A percentile compares a stretch with the other conserved stretches of the same genome.
These are phyloP conservation scores for Melanomma pulvis-pyrius DNA, from an alignment of 495 filamentous ascomycete species.

Conservation along the genomic window DNA sequence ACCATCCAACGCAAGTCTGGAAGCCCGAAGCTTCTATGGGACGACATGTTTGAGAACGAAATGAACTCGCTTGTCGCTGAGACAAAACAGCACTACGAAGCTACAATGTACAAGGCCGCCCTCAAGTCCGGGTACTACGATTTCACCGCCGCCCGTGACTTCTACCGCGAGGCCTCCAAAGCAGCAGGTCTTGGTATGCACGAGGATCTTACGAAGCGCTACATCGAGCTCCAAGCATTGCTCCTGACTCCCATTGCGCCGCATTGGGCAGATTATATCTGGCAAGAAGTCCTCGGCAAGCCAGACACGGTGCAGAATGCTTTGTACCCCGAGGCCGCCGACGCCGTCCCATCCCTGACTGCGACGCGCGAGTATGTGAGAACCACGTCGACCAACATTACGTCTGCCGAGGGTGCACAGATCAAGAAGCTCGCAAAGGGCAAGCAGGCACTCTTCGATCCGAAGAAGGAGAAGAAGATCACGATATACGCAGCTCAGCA, in stretches of 20 bases:
- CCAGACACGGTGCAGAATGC: slow-evolving; percentile 75
- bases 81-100: slow-evolving; percentile 73
- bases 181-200: slow-evolving; percentile 82
- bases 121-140: slow-evolving; percentile 83
- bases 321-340: slow-evolving; percentile 71
- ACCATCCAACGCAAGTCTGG: slow-evolving; percentile 61
- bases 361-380: slow-evolving; percentile 83
- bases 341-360: slow-evolving; percentile 62
- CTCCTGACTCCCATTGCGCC: slow-evolving; percentile 79
- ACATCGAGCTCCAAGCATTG: slow-evolving; percentile 85
- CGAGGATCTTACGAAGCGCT: slow-evolving; percentile 70
- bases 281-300: slow-evolving; percentile 84
- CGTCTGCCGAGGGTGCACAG: slow-evolving; percentile 78
- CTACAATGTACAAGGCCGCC: slow-evolving; percentile 84
- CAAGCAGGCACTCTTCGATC: slow-evolving; percentile 78
- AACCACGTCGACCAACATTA: slow-evolving; percentile 73
- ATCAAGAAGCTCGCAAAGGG: slow-evolving; percentile 88
- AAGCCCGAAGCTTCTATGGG: slow-evolving; percentile 70
- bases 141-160: slow-evolving; percentile 80
- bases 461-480: slow-evolving; percentile 87
- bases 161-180: slow-evolving; percentile 79
- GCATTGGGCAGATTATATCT: slow-evolving; percentile 94
- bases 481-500: slow-evolving; percentile 77
- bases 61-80: slow-evolving; percentile 81
- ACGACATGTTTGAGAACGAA: slow-evolving; percentile 90